phyloP scores from a whole-genome alignment of 2,329 filamentous ascomycete species.

The Thelonectria blattea region DNA sequence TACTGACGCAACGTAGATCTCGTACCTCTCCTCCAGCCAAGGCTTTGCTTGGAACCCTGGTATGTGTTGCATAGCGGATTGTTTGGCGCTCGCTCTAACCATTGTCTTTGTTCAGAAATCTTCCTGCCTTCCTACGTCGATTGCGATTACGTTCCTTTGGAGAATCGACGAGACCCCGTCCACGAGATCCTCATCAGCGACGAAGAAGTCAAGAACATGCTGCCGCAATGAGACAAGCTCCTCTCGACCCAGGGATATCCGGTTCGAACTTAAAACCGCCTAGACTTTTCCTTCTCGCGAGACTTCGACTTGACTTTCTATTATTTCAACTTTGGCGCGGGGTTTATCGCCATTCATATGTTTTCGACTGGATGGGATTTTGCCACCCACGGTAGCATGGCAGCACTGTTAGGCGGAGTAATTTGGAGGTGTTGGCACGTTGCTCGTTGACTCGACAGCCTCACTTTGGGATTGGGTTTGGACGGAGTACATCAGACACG shows the following conservation, averaged over 20 bases:
- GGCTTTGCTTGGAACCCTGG: constrained; percentile 85
- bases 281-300: constrained; percentile 41
- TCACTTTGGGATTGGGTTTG: constrained; percentile 35
- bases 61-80: constrained; percentile 42
- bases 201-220: constrained; percentile 73
- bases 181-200: constrained; percentile 80
- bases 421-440: constrained; percentile 27
- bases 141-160: constrained; percentile 75
- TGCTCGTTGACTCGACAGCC: constrained; percentile 35
- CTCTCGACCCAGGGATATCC: constrained; percentile 26
- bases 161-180: constrained; percentile 77
- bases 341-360: constrained; percentile 26
- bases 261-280: constrained; percentile 25
- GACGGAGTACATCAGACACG: constrained; percentile 36
- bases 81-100: constrained; percentile 14
- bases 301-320: constrained; percentile 30
- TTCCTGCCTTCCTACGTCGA: constrained; percentile 81
- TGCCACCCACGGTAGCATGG: constrained; percentile 6
- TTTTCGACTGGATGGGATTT: constrained; percentile 16
- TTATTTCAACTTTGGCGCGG: constrained; percentile 26
- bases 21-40: constrained; percentile 79
- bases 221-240: constrained; percentile 61
- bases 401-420: constrained; percentile 36
- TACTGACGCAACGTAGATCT: constrained; percentile 60
- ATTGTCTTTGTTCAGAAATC: constrained; percentile 62